Percentiles rank a stretch among this genome's conserved stretches.
Conservation (phyloP, 2,329 filamentous ascomycete species). For the Microcyclospora tardicrescens region DNA sequence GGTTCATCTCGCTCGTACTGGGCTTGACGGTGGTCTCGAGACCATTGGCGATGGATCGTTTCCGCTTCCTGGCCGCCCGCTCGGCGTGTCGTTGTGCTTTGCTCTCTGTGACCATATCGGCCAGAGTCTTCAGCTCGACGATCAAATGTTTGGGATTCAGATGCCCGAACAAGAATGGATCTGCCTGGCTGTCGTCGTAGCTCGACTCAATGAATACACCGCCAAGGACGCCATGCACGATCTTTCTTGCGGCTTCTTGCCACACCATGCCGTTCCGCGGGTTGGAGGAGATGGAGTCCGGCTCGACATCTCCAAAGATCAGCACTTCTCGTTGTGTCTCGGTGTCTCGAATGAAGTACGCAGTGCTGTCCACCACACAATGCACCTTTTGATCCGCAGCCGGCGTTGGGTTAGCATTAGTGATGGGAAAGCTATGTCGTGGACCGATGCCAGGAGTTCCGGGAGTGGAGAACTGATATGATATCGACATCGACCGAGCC, state of each 20-base stretch:
- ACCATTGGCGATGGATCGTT: slow-evolving; percentile 39
- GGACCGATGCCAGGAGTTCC: slow-evolving; percentile 18
- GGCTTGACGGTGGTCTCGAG: slow-evolving; percentile 13
- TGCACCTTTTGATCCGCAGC: slow-evolving; percentile 14
- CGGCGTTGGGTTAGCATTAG: slow-evolving; percentile 13
- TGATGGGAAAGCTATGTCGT: slow-evolving; percentile 15
- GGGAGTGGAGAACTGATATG: slow-evolving; percentile 15
- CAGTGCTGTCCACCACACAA: slow-evolving; percentile 77
- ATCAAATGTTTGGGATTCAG: slow-evolving; percentile 72
- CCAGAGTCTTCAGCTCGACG: slow-evolving; percentile 62
- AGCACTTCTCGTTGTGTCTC: slow-evolving; percentile 62
- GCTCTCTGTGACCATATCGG: slow-evolving; percentile 51
- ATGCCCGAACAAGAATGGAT: slow-evolving; percentile 76
- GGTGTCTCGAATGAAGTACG: slow-evolving; percentile 66
- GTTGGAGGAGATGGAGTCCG: slow-evolving; percentile 68
- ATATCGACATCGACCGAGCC: slow-evolving; percentile 14
- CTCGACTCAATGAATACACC: slow-evolving; percentile 95
- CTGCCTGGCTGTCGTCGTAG: slow-evolving; percentile 67
- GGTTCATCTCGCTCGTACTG: slow-evolving; percentile 11
- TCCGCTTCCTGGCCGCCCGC: slow-evolving; percentile 47
- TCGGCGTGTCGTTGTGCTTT: slow-evolving; percentile 21
- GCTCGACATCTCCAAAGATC: slow-evolving; percentile 92
- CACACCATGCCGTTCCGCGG: slow-evolving; percentile 76
- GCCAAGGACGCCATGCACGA: slow-evolving; percentile 55
- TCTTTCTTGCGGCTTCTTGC: slow-evolving; percentile 77